Evolutionary conservation across 2,329 filamentous ascomycete genomes (phyloP).

Genomic region (Pseudogymnoascus sp.): DNA sequence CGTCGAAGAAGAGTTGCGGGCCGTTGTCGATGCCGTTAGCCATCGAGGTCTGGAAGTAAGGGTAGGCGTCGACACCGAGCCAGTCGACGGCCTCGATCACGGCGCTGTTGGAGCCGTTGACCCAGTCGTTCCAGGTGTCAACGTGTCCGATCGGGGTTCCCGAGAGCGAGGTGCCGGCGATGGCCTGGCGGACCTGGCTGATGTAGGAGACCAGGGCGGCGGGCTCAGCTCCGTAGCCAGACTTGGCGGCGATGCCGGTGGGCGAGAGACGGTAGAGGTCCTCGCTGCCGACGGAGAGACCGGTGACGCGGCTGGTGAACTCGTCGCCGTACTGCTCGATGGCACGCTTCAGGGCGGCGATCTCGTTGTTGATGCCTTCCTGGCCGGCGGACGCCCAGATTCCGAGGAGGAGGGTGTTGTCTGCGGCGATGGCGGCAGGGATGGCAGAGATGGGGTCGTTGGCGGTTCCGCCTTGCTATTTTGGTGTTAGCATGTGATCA

Average conservation of each 20-base stretch:
- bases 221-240: constrained; percentile 56
- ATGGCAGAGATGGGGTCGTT: constrained; percentile 64
- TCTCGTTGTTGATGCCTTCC: constrained; percentile 59
- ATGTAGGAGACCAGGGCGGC: constrained; percentile 61
- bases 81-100: constrained; percentile 67
- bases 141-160: constrained; percentile 67
- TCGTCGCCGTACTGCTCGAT: constrained; percentile 59
- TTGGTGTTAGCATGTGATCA: constrained; percentile 17
- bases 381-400: constrained; percentile 71
- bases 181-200: constrained; percentile 52
- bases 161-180: constrained; percentile 53
- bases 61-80: constrained; percentile 76
- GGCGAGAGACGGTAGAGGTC: constrained; percentile 74
- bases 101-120: constrained; percentile 61
- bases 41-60: constrained; percentile 69
- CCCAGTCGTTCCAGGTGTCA: constrained; percentile 79
- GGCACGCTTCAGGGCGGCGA: constrained; percentile 61
- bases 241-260: constrained; percentile 56
- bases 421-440: constrained; percentile 71
- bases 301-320: constrained; percentile 61
- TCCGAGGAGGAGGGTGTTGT: constrained; percentile 72
- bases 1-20: constrained; percentile 59
- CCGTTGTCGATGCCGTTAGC: constrained; percentile 58
- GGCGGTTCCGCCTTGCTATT: constrained; percentile 54
- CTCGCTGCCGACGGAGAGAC: constrained; percentile 80